A percentile compares a stretch with the other conserved stretches of the same genome.
Evolutionary conservation across 495 filamentous ascomycete species (phyloP).

Genomic region (Xylaria telfairii): DNA sequence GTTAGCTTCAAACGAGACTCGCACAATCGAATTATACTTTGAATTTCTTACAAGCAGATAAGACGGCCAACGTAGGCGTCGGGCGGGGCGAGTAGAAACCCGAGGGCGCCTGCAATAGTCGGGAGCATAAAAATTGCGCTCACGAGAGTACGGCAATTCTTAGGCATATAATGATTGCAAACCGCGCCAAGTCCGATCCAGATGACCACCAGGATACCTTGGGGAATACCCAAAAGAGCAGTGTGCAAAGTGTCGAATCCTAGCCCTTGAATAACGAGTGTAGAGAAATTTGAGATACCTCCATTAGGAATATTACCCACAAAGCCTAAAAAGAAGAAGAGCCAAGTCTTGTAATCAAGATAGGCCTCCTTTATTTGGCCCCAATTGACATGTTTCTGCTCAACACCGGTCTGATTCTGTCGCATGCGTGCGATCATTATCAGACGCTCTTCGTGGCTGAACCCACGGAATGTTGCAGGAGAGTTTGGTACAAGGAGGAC

Average conservation of each 20-base stretch:
- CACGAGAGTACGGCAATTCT: slow-evolving; percentile 20
- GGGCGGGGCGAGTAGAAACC: not conserved
- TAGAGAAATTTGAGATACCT: slow-evolving; percentile 27
- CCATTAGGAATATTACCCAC: slow-evolving; percentile 21
- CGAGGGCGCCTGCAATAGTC: slow-evolving; percentile 6
- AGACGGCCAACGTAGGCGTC: slow-evolving; percentile 29
- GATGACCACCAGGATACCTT: slow-evolving; percentile 38
- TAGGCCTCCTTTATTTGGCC: slow-evolving; percentile 32
- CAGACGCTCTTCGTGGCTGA: slow-evolving; percentile 51
- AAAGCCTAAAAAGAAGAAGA: slow-evolving; percentile 17
- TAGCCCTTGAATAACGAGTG: slow-evolving; percentile 31
- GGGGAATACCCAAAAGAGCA: slow-evolving; percentile 48
- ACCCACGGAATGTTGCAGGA: slow-evolving; percentile 54
- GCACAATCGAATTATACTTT: slow-evolving; percentile 31
- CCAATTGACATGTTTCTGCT: slow-evolving; percentile 53
- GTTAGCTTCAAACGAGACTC: slow-evolving; percentile 31
- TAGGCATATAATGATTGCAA: slow-evolving; percentile 28
- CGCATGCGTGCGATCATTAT: slow-evolving; percentile 56
- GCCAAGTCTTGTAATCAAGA: slow-evolving; percentile 25
- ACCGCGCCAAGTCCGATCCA: slow-evolving; percentile 36
- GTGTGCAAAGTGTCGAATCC: slow-evolving; percentile 44
- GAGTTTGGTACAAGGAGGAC: slow-evolving; percentile 60
- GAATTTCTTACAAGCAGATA: slow-evolving; percentile 29
- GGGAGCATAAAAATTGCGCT: slow-evolving; percentile 37
- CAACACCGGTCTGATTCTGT: slow-evolving; percentile 61